phyloP scores from a whole-genome alignment of 2,329 filamentous ascomycete species.

The Chlorencoelia australis region DNA sequence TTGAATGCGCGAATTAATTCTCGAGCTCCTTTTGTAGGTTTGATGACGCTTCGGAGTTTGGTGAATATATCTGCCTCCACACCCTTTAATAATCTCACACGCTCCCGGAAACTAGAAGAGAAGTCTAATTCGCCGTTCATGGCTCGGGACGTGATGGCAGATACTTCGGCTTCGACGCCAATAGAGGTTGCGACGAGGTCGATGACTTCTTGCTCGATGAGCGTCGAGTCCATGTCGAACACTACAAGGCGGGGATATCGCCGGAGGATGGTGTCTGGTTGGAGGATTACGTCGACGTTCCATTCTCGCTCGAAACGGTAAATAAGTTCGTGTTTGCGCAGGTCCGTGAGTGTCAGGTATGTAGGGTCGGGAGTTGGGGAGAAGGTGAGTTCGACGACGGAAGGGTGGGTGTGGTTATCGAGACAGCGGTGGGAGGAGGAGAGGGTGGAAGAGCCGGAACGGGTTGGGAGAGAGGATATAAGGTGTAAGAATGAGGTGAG shows the following conservation, averaged over 20 bases:
- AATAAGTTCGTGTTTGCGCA: conserved; percentile 72
- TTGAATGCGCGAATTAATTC: conserved; percentile 67
- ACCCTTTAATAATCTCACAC: conserved; percentile 72
- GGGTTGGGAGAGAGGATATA: conserved; percentile 51
- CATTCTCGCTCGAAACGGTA: conserved; percentile 80
- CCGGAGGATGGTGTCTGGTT: conserved; percentile 63
- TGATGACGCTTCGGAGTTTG: conserved; percentile 62
- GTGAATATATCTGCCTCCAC: conserved; percentile 72
- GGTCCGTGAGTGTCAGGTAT: conserved; percentile 56
- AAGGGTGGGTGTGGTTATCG: too few relatives aligned
- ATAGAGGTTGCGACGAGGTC: conserved; percentile 84
- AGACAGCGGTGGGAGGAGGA: conserved; percentile 56
- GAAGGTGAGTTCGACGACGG: too few relatives aligned
- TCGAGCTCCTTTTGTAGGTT: conserved; percentile 71
- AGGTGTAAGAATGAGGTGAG: conserved; percentile 54
- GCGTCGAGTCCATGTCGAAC: conserved; percentile 97
- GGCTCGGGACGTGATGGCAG: conserved; percentile 80
- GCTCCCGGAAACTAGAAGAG: conserved; percentile 67
- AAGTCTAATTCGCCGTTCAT: conserved; percentile 98
- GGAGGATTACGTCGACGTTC: conserved; percentile 77
- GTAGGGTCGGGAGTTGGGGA: conserved; percentile 49
- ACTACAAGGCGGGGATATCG: conserved; percentile 78
- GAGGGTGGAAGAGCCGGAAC: conserved; percentile 39
- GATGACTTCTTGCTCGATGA: conserved; percentile 96
- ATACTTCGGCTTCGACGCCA: conserved; percentile 72